phyloP scores from a whole-genome alignment of 2,329 filamentous ascomycete species.

The Zymoseptoria tritici region DNA sequence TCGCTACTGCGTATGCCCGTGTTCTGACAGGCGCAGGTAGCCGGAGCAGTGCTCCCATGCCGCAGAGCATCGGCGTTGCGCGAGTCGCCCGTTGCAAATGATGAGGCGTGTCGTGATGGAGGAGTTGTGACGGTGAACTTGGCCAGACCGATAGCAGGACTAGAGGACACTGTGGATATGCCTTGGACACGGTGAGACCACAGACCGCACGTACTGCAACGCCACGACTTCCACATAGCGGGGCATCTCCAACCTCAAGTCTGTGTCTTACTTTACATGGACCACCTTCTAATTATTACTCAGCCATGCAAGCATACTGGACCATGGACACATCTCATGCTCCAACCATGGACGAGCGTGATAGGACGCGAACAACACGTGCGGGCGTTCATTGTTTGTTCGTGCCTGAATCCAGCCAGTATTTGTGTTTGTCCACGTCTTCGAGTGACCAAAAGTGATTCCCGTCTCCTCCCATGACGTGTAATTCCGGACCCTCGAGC shows the following conservation, averaged over 20 bases:
- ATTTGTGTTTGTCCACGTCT: not conserved
- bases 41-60: not conserved
- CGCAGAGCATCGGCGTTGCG: not conserved
- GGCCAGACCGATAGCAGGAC: not conserved
- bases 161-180: not conserved
- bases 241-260: not conserved
- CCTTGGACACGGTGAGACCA: not conserved
- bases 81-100: not conserved
- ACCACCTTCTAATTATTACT: not conserved
- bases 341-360: not conserved
- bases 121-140: not conserved
- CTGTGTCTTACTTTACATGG: not conserved
- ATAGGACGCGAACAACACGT: not conserved
- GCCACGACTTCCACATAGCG: not conserved
- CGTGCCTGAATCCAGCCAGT: not conserved
- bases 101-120: not conserved
- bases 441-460: not conserved
- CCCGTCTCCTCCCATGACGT: not conserved
- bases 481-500: not conserved
- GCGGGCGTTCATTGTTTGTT: not conserved
- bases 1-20: conserved; percentile 11
- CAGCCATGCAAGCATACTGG: not conserved
- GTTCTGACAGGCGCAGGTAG: conserved; percentile 5
- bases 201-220: not conserved
- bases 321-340: not conserved